Evolutionary conservation across 2,329 filamentous ascomycete species (phyloP), one percentile per base, ranked within the genome.

Genomic region (Amphichorda felina): DNA sequence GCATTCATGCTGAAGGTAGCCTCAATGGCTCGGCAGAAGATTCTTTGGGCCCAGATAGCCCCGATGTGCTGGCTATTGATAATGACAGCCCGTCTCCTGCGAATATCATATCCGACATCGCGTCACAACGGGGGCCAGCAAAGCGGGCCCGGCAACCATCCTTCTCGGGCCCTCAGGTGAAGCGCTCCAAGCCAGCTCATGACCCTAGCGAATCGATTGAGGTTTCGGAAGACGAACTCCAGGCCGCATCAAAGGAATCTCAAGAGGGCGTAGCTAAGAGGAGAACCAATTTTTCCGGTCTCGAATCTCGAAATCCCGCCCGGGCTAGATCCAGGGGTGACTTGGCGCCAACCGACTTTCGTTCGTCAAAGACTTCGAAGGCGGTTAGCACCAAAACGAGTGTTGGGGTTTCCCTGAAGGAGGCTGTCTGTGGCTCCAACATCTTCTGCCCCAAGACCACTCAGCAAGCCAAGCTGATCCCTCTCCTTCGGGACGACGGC

Each of bases 171-270:
- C 40, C 42, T n/a, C 38, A 35, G 26, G 19, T 43, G 33, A 50
- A 50, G 29, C 40, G 39, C 6, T 28, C 33, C 1, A 43, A 37
- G 30, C n/a, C 29, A 27, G 25, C 5, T 8, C 17, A 4, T 15
- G 9, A 8, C 24, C 39, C 16, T 48, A 46, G 30, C 37, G 45
- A 27, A 35, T 35, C 31, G 43, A 40, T 24, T 13, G 22, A 36
- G 2, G 28, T 31, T 15, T 54, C 48, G 2, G 53, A 53, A 19
- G 55, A 59, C 34, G 54, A 59, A 39, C 43, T 59, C 18, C 31
- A 35, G 18, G 9, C 21, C 10, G n/a, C 30, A 17, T n/a, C 19
- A n/a, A 18, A 24, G 19, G 11, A 15, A 25, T 3, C 35, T 13
- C 14, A 8, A 5, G 14, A 8, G 10, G 7, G 8, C 4, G 14